phyloP scores from a whole-genome alignment of 306 rosid genomes.

The Amphicarpaea edgeworthii region DNA sequence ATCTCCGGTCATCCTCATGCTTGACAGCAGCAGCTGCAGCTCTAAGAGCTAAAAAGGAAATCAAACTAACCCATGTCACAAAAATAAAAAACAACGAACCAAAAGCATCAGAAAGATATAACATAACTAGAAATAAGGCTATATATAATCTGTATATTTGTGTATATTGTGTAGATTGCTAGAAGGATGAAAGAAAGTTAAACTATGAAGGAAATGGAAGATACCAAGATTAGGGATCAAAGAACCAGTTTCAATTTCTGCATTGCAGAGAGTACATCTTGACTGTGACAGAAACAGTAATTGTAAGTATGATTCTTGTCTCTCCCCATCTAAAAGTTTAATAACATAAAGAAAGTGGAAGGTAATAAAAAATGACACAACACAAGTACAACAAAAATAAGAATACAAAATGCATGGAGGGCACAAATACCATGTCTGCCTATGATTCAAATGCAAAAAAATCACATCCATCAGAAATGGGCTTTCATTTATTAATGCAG shows the following conservation, averaged over 20 bases:
- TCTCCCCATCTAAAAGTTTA: constrained; percentile 49
- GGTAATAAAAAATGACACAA: constrained; percentile 45
- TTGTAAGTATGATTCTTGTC: constrained; percentile 57
- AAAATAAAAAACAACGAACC: constrained; percentile 6
- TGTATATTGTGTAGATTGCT: constrained; percentile 16
- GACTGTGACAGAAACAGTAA: constrained; percentile 78
- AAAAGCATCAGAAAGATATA: constrained; percentile 31
- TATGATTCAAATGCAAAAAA: constrained; percentile 30
- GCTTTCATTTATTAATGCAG: constrained; percentile 33
- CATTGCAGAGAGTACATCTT: constrained; percentile 86
- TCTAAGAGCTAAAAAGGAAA: constrained; percentile 79
- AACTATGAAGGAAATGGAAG: constrained; percentile 34
- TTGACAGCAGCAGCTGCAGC: constrained; percentile 97
- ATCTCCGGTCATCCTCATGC: constrained; percentile 89
- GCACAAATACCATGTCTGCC: constrained; percentile 19
- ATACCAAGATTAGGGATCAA: constrained; percentile 88
- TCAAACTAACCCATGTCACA: constrained; percentile 32
- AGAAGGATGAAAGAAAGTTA: constrained; percentile 37
- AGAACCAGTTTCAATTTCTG: constrained; percentile 78
- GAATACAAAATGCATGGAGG: constrained; percentile 20
- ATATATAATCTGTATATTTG: constrained; percentile 22
- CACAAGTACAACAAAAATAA: constrained; percentile 46
- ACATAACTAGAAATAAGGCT: constrained; percentile 13
- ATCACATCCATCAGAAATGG: constrained; percentile 22
- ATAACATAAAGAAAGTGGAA: constrained; percentile 43